Evolutionary conservation across 2,329 filamentous ascomycete genomes (phyloP), one percentile per base, ranked within the genome.

Genomic region (Microascus cirrosus): DNA sequence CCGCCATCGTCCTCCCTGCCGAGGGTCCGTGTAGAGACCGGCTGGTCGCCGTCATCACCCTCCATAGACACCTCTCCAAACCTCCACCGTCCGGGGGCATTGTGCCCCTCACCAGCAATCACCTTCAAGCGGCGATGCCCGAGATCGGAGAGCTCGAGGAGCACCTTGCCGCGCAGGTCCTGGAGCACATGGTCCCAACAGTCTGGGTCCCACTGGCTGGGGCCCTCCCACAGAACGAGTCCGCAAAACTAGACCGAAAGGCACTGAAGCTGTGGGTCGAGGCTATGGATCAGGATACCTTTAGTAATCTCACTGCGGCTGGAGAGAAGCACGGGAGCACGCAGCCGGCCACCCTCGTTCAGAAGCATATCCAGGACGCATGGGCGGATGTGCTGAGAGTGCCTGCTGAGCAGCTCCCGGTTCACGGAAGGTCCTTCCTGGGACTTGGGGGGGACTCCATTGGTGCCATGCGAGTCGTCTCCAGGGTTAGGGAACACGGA

Each of bases 371-470:
- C 59, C 65, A 0, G 63, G 65, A 0, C 62, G 68, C 2, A 63
- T 72, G 25, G 63, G 36, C 36, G 12, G 36, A 42, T 42, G 36
- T 42, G 36, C 12, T 42, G 10, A 42, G n/a, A 12, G 12, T 42
- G 36, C 36, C 36, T 12, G n/a, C 36, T 12, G n/a, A 18, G 3
- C 36, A 42, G 36, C 13, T 42, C 66, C 0, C 56, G 65, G n/a
- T 42, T 11, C 12, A 42, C 0, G 65, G 69, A 15, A 64, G 67
- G 39, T 67, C 68, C 53, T 76, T 77, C 55, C 66, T 74, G 18
- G 62, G 63, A 4, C 63, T 75, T 0, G 74, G 75, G 2, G 75
- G 75, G 2, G 74, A 77, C 53, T 77, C 74, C 10, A 75, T 77
- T 32, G 64, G 64, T 2, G 73, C 74, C 1, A 77, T 77, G 65